Conservation (phyloP, 2,329 filamentous ascomycete species). For the Xylaria sp. region DNA sequence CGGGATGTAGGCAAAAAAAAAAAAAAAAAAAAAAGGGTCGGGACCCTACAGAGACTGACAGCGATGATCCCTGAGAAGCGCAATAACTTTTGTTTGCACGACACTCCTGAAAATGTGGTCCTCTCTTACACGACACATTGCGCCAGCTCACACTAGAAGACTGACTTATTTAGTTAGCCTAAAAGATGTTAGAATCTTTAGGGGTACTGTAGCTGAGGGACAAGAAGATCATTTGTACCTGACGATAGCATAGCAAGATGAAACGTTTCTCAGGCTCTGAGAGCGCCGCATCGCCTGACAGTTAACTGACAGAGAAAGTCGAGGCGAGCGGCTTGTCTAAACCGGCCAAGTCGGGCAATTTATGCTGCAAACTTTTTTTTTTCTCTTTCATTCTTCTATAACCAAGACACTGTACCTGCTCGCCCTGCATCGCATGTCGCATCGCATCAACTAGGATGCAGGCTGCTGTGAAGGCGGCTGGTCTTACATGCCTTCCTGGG, state of each 20-base stretch:
- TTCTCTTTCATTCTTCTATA: background rate
- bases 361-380: background rate
- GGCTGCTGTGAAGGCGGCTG: background rate
- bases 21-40: slow-evolving; percentile 12
- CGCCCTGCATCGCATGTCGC: background rate
- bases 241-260: background rate
- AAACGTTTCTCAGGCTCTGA: background rate
- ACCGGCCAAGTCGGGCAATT: background rate
- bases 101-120: background rate
- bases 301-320: slow-evolving; percentile 2
- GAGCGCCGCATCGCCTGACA: slow-evolving; percentile 3
- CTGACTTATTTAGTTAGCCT: background rate
- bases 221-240: background rate
- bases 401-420: background rate
- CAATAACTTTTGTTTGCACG: slow-evolving; percentile 13
- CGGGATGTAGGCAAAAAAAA: slow-evolving; percentile 2
- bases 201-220: background rate
- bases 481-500: slow-evolving; percentile 11
- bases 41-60: background rate
- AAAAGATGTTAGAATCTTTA: too few relatives aligned
- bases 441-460: background rate
- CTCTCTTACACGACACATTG: background rate
- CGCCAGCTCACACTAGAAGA: background rate
- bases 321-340: slow-evolving; percentile 3
- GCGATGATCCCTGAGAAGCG: slow-evolving; percentile 20